Conservation (phyloP, 2,329 filamentous ascomycete species). For the Teratosphaeria epicoccoides region DNA sequence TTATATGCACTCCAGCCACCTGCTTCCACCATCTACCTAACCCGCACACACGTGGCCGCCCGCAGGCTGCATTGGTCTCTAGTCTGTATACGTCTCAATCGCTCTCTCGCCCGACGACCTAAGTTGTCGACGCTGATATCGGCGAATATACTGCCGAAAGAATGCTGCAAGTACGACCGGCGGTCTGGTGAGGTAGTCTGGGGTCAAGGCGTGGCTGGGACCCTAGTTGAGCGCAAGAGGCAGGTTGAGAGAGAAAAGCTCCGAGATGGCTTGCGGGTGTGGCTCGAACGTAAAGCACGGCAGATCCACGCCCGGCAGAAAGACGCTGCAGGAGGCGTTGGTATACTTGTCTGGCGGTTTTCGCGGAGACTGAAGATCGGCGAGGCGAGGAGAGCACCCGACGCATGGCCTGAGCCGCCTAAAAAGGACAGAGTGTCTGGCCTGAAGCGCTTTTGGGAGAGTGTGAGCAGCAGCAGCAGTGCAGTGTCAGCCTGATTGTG, state of each 20-base stretch:
- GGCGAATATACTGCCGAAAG: constrained; percentile 53
- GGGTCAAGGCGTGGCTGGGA: constrained; percentile 42
- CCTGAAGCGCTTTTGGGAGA: constrained; percentile 57
- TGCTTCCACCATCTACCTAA: constrained; percentile 54
- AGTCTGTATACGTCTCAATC: constrained; percentile 54
- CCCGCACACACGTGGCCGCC: constrained; percentile 54
- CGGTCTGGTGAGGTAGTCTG: constrained; percentile 26
- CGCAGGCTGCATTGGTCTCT: constrained; percentile 53
- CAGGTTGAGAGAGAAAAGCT: constrained; percentile 56
- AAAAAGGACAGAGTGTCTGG: constrained; percentile 34
- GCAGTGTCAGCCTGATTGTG: background rate
- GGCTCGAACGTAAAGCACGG: constrained; percentile 42
- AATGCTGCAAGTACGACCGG: constrained; percentile 39
- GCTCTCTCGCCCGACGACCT: constrained; percentile 50
- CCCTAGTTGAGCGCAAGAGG: constrained; percentile 51
- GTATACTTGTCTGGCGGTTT: constrained; percentile 32
- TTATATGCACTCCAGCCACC: constrained; percentile 54
- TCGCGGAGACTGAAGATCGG: constrained; percentile 33
- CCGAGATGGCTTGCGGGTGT: constrained; percentile 55
- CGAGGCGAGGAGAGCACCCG: constrained; percentile 3
- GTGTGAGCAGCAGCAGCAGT: constrained; percentile 27
- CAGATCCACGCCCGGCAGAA: constrained; percentile 27
- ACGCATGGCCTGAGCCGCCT: constrained; percentile 8
- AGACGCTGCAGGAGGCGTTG: constrained; percentile 30
- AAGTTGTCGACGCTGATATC: constrained; percentile 50